These are phyloP conservation scores for Xerocomus brunneocitrinus DNA, from an alignment of 768 basidiomycete species.

Conservation along the genomic window DNA sequence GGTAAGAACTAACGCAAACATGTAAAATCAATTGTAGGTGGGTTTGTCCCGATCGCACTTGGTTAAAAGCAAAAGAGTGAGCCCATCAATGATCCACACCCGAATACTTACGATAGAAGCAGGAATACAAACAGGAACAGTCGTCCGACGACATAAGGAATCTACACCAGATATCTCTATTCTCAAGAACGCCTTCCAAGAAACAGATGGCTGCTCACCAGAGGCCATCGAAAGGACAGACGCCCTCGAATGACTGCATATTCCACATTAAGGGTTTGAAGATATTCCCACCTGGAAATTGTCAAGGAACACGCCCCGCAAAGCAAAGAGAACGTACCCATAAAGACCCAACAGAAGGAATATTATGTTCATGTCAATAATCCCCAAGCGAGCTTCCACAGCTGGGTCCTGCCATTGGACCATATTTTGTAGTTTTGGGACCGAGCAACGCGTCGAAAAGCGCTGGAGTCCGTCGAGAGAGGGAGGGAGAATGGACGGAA, in stretches of 20 bases:
- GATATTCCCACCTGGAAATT: conserved; percentile 24
- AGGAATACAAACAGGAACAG: conserved; percentile 13
- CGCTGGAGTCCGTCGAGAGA: neutral
- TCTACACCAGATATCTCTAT: conserved; percentile 1
- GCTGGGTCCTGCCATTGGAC: conserved; percentile 14
- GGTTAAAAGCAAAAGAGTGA: neutral
- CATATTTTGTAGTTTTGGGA: conserved; percentile 9
- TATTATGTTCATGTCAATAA: conserved; percentile 3
- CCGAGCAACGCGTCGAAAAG: neutral
- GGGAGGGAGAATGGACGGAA: neutral
- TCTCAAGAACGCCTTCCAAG: neutral
- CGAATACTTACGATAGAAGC: conserved; percentile 12
- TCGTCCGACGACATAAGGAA: conserved; percentile 26
- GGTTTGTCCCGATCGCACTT: conserved; percentile 5
- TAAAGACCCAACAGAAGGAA: conserved; percentile 21
- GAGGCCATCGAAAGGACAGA: conserved; percentile 23
- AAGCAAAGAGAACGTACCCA: conserved; percentile 11
- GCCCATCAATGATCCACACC: neutral
- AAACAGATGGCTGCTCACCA: conserved; percentile 12
- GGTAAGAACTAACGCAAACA: conserved; percentile 20
- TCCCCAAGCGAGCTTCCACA: neutral
- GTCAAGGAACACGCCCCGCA: neutral
- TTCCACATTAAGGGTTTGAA: conserved; percentile 18
- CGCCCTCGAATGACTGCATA: conserved; percentile 20
- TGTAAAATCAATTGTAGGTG: neutral